Evolutionary conservation across 2,329 filamentous ascomycete species (phyloP), one percentile per base, ranked within the genome.

Genomic region (Harringtonia aguacate): DNA sequence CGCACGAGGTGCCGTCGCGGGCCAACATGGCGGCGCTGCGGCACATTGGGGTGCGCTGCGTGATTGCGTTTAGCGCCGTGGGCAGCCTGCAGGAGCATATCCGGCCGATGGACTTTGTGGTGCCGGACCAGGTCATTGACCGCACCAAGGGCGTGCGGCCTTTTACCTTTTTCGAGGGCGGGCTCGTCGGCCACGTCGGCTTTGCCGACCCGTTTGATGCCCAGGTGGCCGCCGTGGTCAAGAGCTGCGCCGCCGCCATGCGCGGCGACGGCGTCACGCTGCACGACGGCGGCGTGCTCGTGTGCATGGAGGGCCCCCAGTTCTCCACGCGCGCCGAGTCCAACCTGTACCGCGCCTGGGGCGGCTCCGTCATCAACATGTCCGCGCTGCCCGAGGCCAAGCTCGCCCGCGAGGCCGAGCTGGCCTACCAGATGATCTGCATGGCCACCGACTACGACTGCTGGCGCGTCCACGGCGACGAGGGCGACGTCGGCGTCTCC

Each of bases 361-460:
- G 90, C 56, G 90, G 89, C 54, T 84, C 78, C 52, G 86, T 97
- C 43, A 97, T 98, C 73, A 97, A 97, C 76, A 98, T 98, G 92
- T 94, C 86, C 36, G 84, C 83, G 14, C 75, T 98, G 15, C 92
- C 92, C 18, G 92, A 98, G 68, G 85, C 90, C 40, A 98, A 98
- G 73, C 80, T 98, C 18, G 92, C 92, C 10, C 81, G 86, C 43
- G 92, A 98, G 69, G 92, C 92, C 21, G 92, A 98, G 70, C 84
- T 98, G 55, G 84, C 84, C 30, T 97, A 97, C 66, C 88, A 94
- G 69, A 94, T 95, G 77, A 94, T 98, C 58, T 95, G 90, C 73
- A 98, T 98, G 92, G 86, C 87, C 29, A 98, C 92, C 24, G 92
- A 98, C 70, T 98, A 98, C 64, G 92, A 98, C 70, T 97, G 90